phyloP scores from a whole-genome alignment of 495 filamentous ascomycete genomes.

The Aspergillus incahuasiensis region DNA sequence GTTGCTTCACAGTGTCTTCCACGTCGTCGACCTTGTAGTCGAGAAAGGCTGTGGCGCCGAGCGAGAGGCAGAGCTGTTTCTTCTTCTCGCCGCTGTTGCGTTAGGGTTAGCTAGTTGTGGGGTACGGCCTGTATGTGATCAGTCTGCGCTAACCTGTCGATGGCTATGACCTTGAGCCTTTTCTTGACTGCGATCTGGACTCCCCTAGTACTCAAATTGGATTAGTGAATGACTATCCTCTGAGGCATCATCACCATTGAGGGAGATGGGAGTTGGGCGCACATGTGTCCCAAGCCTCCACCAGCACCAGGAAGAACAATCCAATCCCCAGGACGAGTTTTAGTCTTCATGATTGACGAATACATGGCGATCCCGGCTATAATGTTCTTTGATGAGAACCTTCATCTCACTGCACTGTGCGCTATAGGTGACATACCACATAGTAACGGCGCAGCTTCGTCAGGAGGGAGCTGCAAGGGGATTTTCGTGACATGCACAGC shows the following conservation, averaged over 20 bases:
- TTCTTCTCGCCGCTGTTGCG: conserved; percentile 35
- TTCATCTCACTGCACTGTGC: neutral
- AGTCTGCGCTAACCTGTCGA: conserved; percentile 30
- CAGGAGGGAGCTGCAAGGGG: conserved; percentile 28
- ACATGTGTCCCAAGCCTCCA: conserved; percentile 44
- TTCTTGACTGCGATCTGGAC: conserved; percentile 41
- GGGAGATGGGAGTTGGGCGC: neutral
- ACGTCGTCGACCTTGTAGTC: conserved; percentile 39
- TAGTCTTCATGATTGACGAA: conserved; percentile 43
- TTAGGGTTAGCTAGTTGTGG: neutral
- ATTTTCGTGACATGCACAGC: conserved; percentile 39
- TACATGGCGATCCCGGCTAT: conserved; percentile 44
- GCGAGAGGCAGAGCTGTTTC: conserved; percentile 33
- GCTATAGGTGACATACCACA: conserved; percentile 27
- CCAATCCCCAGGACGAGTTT: conserved; percentile 36
- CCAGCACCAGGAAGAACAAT: conserved; percentile 41
- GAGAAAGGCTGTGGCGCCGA: conserved; percentile 36
- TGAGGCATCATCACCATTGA: no score
- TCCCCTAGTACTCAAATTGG: conserved; percentile 25
- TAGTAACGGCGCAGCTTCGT: conserved; percentile 35
- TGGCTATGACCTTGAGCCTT: conserved; percentile 39
- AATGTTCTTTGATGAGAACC: neutral
- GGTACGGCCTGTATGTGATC: neutral
- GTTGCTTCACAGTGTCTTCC: conserved; percentile 27
- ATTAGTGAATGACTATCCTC: neutral